phyloP scores from a whole-genome alignment of 306 rosid species.

The Aeschynomene evenia region DNA sequence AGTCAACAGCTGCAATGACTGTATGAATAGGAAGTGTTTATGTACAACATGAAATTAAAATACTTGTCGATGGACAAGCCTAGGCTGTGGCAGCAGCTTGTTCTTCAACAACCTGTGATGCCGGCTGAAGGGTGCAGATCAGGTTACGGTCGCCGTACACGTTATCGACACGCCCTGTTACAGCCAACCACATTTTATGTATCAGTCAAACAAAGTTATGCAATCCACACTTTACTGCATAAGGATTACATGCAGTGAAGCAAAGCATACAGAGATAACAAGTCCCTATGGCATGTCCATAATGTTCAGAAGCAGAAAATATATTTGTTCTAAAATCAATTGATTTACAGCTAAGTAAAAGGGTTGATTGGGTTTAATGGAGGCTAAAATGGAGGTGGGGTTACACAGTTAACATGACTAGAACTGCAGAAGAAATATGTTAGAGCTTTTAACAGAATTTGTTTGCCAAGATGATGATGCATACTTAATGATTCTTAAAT shows the following conservation, averaged over 20 bases:
- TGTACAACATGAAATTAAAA: slow-evolving; percentile 41
- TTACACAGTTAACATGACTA: too few relatives aligned
- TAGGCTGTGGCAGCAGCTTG: slow-evolving; percentile 92
- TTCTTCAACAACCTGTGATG: slow-evolving; percentile 72
- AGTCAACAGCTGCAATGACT: slow-evolving; percentile 31
- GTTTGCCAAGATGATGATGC: background rate
- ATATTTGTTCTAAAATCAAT: background rate
- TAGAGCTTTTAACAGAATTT: background rate
- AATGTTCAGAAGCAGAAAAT: background rate
- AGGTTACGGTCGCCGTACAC: slow-evolving; percentile 99
- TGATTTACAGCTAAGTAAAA: background rate
- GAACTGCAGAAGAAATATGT: background rate
- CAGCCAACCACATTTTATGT: slow-evolving; percentile 2
- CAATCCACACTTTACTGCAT: background rate
- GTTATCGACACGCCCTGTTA: slow-evolving; percentile 50
- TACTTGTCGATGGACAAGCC: slow-evolving; percentile 7
- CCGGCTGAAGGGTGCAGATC: slow-evolving; percentile 87
- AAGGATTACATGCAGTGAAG: background rate
- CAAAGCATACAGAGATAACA: background rate
- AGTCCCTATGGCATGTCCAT: background rate
- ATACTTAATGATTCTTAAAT: background rate
- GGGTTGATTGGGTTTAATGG: background rate
- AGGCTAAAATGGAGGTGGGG: background rate
- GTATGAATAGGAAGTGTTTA: slow-evolving; percentile 39
- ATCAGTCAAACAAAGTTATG: slow-evolving; percentile 27